Base-by-base conservation (phyloP, 2,329 filamentous ascomycete genomes). In the Fusarium armeniacum region DNA sequence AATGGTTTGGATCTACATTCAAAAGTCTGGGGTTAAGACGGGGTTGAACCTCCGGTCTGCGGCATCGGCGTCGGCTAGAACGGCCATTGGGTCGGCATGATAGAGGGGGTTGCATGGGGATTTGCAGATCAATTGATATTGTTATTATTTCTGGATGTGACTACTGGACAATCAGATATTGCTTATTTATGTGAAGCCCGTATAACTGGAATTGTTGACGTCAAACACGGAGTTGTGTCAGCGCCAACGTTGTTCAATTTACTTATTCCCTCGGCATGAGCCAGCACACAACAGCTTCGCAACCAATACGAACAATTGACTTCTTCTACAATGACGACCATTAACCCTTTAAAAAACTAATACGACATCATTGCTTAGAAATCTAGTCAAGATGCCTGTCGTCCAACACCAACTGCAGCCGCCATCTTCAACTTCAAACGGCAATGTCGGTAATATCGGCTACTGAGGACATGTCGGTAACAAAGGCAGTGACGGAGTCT, bases 11-110 rank as follows among this genome's bases (percentile, higher is more conserved):
- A 46, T n/a, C 56, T 45, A 32, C 13, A n/a, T 9, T 6, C 32
- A 33, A 15, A 26, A 41, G 30, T 49, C 22, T 35, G 32, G 30
- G 46, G 44, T 35, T 16, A 49, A 46, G 28, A 38, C n/a, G 68
- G 68, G 68, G 65, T 70, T 36, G 54, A 35, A 50, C 53, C 63
- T 67, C 66, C 26, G 24, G 20, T 28, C 13, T 41, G 49, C 49
- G 49, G 49, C 49, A 51, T 51, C 49, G 35, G 49, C 24, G 28
- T 51, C 49, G 49, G 49, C 33, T 51, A 51, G 49, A 51, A 40
- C 49, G 49, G 49, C 49, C 33, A 62, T 30, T 36, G 35, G 49
- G 33, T 40, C 35, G 49, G 49, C 22, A 26, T n/a, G 18, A 51
- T 7, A 5, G 12, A 28, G 26, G 32, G 32, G 49, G 26, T 30